Percentiles rank a stretch among this genome's conserved stretches.
Evolutionary conservation across 148 eudicot species (phyloP).

Genomic region (Camellia granthamiana): DNA sequence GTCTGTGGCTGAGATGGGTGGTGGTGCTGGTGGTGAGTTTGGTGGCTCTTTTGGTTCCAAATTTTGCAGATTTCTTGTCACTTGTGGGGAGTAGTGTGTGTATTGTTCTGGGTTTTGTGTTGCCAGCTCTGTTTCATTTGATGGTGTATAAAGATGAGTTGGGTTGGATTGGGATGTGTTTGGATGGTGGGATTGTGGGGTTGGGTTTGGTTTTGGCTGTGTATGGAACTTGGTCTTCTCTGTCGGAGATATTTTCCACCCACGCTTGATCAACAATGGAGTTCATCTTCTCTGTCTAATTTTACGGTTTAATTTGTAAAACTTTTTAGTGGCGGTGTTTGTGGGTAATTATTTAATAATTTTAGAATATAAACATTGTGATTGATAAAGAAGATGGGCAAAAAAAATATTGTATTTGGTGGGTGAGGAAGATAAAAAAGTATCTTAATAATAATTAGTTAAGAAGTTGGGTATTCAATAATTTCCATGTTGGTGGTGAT

Average conservation of each 20-base stretch:
- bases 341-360: no score
- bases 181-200: slow-evolving; percentile 40
- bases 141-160: slow-evolving; percentile 45
- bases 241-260: slow-evolving; percentile 41
- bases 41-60: slow-evolving; percentile 54
- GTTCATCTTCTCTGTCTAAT: neutral
- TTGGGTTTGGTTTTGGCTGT: slow-evolving; percentile 48
- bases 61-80: slow-evolving; percentile 65
- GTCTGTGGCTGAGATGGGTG: slow-evolving; percentile 51
- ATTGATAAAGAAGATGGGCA: no score
- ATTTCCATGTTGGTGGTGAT: no score
- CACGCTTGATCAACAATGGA: slow-evolving; percentile 1
- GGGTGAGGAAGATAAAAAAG: no score
- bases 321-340: no score
- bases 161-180: slow-evolving; percentile 24
- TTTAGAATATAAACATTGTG: no score
- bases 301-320: no score
- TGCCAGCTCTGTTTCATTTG: slow-evolving; percentile 57
- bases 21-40: slow-evolving; percentile 39
- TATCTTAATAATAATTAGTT: no score
- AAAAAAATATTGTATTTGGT: no score
- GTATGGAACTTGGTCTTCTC: slow-evolving; percentile 54
- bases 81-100: slow-evolving; percentile 72
- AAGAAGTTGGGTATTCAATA: no score
- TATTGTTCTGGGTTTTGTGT: slow-evolving; percentile 55